Conservation (phyloP, 202 grass and related monocot genomes). For the Carex arenaria region DNA sequence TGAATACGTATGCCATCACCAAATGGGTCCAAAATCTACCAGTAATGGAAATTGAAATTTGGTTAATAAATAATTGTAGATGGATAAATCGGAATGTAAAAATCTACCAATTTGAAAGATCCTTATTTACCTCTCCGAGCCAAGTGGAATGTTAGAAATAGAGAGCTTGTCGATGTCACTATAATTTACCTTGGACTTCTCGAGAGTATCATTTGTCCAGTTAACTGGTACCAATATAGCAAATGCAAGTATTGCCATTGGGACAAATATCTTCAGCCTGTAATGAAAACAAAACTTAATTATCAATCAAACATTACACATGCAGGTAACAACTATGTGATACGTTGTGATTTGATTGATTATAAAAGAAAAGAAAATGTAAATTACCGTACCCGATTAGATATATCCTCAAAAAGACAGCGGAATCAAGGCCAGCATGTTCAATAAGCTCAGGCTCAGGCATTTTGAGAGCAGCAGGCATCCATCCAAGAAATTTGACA, state of each 20-base stretch:
- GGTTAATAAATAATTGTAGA: neutral
- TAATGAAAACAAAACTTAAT: constrained; percentile 5
- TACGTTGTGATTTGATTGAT: too few relatives aligned
- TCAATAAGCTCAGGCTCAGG: constrained; percentile 96
- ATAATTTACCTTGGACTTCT: constrained; percentile 14
- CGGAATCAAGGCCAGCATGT: constrained; percentile 95
- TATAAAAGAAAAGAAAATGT: neutral
- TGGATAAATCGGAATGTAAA: neutral
- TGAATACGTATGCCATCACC: constrained; percentile 69
- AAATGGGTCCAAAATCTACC: constrained; percentile 72
- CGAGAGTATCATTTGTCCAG: constrained; percentile 81
- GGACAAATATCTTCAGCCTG: constrained; percentile 95
- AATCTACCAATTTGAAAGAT: neutral
- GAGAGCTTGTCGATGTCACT: constrained; percentile 86
- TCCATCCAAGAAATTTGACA: constrained; percentile 86
- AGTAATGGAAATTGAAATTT: neutral
- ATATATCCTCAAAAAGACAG: constrained; percentile 94
- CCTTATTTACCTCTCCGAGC: constrained; percentile 54
- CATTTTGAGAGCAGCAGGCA: constrained; percentile 93
- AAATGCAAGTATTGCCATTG: constrained; percentile 81
- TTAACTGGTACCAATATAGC: constrained; percentile 83
- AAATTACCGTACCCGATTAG: constrained; percentile 54
- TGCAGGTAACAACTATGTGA: neutral
- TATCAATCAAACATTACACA: neutral
- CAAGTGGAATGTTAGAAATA: constrained; percentile 81